phyloP scores from a whole-genome alignment of 2,329 filamentous ascomycete genomes.

The Cytospora piceicola region DNA sequence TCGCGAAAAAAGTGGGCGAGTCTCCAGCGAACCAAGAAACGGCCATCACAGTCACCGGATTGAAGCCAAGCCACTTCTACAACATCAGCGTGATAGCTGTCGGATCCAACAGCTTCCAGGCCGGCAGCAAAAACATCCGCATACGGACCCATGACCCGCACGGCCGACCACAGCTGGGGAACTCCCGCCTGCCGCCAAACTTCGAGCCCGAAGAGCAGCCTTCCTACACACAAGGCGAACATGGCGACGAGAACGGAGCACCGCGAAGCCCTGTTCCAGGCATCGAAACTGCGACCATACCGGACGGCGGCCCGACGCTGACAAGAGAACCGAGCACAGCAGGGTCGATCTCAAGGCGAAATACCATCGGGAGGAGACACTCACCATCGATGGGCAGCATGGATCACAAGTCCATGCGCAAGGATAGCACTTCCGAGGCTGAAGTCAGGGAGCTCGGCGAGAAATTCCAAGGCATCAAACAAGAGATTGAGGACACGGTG shows the following conservation, averaged over 20 bases:
- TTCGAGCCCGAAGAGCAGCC: slow-evolving; percentile 58
- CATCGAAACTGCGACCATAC: slow-evolving; percentile 64
- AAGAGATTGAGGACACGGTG: slow-evolving; percentile 80
- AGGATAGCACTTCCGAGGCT: slow-evolving; percentile 56
- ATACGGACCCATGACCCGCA: slow-evolving; percentile 74
- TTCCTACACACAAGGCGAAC: slow-evolving; percentile 45
- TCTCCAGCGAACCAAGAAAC: slow-evolving; percentile 76
- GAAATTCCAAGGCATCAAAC: slow-evolving; percentile 76
- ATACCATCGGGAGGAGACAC: slow-evolving; percentile 72
- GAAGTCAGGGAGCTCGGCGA: slow-evolving; percentile 79
- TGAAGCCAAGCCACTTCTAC: slow-evolving; percentile 87
- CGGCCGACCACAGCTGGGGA: slow-evolving; percentile 63
- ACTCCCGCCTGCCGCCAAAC: slow-evolving; percentile 59
- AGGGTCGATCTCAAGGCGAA: slow-evolving; percentile 55
- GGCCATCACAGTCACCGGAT: slow-evolving; percentile 86
- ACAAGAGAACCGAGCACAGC: slow-evolving; percentile 64
- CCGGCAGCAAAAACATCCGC: slow-evolving; percentile 82
- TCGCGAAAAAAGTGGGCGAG: slow-evolving; percentile 69
- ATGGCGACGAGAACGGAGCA: slow-evolving; percentile 54
- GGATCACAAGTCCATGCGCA: slow-evolving; percentile 53
- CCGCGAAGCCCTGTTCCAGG: slow-evolving; percentile 56
- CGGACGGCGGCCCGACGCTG: slow-evolving; percentile 64
- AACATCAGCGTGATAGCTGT: slow-evolving; percentile 92
- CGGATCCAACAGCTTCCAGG: slow-evolving; percentile 89
- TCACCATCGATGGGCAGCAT: slow-evolving; percentile 70